Base-by-base conservation (phyloP, 331 rosid species). In the Quercus tomentella region DNA sequence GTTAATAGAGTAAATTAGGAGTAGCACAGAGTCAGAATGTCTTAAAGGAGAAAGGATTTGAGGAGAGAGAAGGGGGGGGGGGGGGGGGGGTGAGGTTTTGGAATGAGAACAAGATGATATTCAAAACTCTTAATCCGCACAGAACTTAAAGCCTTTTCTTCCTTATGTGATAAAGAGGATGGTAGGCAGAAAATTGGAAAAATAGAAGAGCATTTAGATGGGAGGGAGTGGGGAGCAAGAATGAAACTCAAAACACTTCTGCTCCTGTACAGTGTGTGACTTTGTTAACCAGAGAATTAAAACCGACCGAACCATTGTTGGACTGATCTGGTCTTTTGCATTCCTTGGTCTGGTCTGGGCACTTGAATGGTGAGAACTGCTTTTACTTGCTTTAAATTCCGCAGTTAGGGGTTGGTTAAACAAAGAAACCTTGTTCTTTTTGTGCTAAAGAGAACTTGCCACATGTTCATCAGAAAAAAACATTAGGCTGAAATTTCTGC, bases 1-100 rank as follows among this genome's bases (percentile, higher is more conserved):
- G 30, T 70, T 22, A 7, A 8, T 2, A 74, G 26, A n/a, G 45
- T 3, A 5, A 14, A 67, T 71, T 25, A 65, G 30, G 55, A 58
- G 77, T 3, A 41, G 9, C 26, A 22, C 54, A 82, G 71, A 65
- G 56, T 73, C 56, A 51, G 58, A 60, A 65, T 77, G 68, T 31
- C 25, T 55, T 60, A 33, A 55, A 25, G 75, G 23, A 62, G 17
- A 56, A 49, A 74, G 20, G 30, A 21, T 69, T 18, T 3, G 26
- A 1, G 4, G 54, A 11, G 18, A 14, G 11, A 35, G 52, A 20
- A 18, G 1, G 4, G 25, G 7, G 10, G 35, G 7, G 45, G 71
- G 43, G 6, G 21, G 10, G 25, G 1, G n/a, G 25, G 21, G 9
- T 1, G 3, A 16, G 51, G 45, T 9, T 41, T 41, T 31, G 52